A percentile compares a stretch with the other conserved stretches of the same genome.
Conservation (phyloP, 495 filamentous ascomycete genomes). For the Aspergillus nidulans region DNA sequence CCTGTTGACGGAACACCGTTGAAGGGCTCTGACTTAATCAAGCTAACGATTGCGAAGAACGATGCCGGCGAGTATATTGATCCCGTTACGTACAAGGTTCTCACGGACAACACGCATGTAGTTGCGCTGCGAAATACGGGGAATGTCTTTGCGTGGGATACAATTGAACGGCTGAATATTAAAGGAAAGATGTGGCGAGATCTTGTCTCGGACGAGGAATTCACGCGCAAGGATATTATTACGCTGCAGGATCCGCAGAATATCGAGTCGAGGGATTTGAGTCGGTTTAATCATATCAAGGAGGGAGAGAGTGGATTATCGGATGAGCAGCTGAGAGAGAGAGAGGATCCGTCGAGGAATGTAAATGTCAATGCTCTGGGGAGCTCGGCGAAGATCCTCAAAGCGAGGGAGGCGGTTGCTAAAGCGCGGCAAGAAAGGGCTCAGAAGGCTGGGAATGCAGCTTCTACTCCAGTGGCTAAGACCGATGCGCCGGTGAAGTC, state of each 20-base stretch:
- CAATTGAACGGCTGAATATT: slow-evolving; percentile 89
- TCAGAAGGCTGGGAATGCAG: slow-evolving; percentile 27
- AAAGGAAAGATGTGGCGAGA: slow-evolving; percentile 97
- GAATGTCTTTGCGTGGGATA: slow-evolving; percentile 96
- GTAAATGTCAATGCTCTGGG: slow-evolving; percentile 77
- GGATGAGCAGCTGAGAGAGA: slow-evolving; percentile 57
- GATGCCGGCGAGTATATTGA: slow-evolving; percentile 91
- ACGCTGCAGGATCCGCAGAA: slow-evolving; percentile 97
- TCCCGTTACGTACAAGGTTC: slow-evolving; percentile 92
- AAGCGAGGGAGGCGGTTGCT: slow-evolving; percentile 86
- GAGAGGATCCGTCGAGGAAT: slow-evolving; percentile 50
- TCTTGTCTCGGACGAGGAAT: slow-evolving; percentile 82
- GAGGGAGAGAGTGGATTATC: slow-evolving; percentile 70
- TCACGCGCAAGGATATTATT: slow-evolving; percentile 88
- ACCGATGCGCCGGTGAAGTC: slow-evolving; percentile 14
- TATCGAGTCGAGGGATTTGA: slow-evolving; percentile 74
- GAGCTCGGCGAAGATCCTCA: slow-evolving; percentile 79
- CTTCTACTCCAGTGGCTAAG: slow-evolving; percentile 38
- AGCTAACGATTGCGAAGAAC: slow-evolving; percentile 88
- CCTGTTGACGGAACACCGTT: slow-evolving; percentile 79
- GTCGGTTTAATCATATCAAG: slow-evolving; percentile 82
- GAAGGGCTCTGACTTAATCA: slow-evolving; percentile 77
- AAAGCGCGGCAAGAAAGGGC: slow-evolving; percentile 65
- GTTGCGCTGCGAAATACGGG: slow-evolving; percentile 83
- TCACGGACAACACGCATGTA: slow-evolving; percentile 97